Conservation (phyloP, 1,284 basidiomycete genomes). For the Inonotus hispidus region DNA sequence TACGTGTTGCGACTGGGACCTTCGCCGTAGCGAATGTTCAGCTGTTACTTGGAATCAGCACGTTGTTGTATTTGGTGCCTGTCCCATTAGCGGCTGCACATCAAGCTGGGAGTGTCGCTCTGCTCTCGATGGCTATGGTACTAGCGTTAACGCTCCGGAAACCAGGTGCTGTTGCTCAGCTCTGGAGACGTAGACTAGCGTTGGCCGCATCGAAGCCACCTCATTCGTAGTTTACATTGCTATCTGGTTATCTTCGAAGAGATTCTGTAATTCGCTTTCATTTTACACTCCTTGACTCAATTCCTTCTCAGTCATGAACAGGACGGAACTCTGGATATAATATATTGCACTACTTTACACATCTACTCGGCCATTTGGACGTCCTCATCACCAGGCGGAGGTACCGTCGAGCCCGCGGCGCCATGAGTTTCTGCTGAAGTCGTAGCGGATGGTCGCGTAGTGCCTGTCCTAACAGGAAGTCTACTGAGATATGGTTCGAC, state of each 20-base stretch:
- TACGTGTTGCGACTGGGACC: conserved; percentile 58
- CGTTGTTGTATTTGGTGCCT: conserved; percentile 91
- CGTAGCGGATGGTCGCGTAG: conserved; percentile 28
- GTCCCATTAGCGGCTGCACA: conserved; percentile 89
- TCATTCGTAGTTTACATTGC: background rate
- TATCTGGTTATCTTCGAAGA: conserved; percentile 8
- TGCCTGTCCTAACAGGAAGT: conserved; percentile 61
- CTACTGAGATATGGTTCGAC: conserved; percentile 67
- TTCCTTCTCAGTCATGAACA: background rate
- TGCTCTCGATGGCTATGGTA: conserved; percentile 84
- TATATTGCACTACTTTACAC: conserved; percentile 4
- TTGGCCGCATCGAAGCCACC: background rate
- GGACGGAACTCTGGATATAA: background rate
- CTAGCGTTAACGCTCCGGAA: conserved; percentile 67
- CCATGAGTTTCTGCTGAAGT: conserved; percentile 30
- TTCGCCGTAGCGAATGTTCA: conserved; percentile 86
- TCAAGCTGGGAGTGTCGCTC: conserved; percentile 88
- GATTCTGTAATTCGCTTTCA: conserved; percentile 5
- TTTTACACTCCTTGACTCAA: background rate
- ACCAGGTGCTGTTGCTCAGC: conserved; percentile 64
- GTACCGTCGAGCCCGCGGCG: conserved; percentile 25
- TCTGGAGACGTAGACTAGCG: conserved; percentile 41
- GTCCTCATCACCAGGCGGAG: conserved; percentile 54
- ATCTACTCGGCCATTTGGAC: conserved; percentile 72
- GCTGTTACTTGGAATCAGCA: conserved; percentile 86